Base-by-base conservation (phyloP, 495 filamentous ascomycete genomes). In the Pseudevernia furfuracea region DNA sequence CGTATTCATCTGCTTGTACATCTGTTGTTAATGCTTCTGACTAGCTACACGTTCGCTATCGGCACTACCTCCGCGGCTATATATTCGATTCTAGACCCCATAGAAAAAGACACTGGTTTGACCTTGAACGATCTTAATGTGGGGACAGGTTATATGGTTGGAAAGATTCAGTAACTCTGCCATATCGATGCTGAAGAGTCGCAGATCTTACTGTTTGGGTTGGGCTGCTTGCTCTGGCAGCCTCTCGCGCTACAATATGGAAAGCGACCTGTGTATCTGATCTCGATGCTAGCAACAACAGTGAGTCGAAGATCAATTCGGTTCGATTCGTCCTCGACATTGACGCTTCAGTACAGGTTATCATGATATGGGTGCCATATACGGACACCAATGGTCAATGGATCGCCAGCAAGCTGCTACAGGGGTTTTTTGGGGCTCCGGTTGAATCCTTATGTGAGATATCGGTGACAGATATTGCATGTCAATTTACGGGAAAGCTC, bases 171-270 rank as follows among this genome's bases (percentile, higher is more conserved):
- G 4, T 59, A 14, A 28, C 25, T 48, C 12, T 36, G 25, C 17
- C 25, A 0, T 14, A 2, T 21, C 21, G 25, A 36, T 34, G 41
- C 46, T 64, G 25, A 61, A 44, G 36, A 12, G 36, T n/a, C 61
- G 62, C 25, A 71, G 67, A 85, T 87, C 63, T 69, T 88, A 61
- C 69, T 85, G 41, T 80, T 83, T 15, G 84, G 85, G 6, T 87
- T 82, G 84, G 84, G 84, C 0, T 77, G 85, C 61, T 70, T 89
- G 4, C 84, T 88, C 69, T 89, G 86, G 87, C 86, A 89, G 71
- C 85, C 85, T 0, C 79, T 87, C 55, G 83, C 86, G 1, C 71
- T 87, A 63, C 81, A 86, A 64, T 88, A 83, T 75, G 86, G 86
- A 41, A 87, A 87, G 72, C 77, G 86, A n/a, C 74, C 83, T 55